Conservation (phyloP, 345 rosid species). For the Reutealis trisperma region DNA sequence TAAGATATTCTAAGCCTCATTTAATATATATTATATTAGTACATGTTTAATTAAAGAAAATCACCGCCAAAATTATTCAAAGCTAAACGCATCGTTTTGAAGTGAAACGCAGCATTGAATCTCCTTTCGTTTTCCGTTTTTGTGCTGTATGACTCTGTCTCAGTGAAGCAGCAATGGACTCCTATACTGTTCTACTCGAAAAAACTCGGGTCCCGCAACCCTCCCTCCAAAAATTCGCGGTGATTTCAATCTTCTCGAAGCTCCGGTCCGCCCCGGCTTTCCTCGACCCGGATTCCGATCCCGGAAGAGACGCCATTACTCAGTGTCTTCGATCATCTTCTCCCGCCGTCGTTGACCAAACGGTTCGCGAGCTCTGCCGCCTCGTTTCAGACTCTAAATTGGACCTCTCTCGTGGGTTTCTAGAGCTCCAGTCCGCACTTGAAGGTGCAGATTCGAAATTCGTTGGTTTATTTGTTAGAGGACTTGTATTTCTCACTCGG, state of each 20-base stretch:
- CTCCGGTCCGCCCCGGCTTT: slow-evolving; percentile 58
- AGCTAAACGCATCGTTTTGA: no score
- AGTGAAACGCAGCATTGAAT: not conserved
- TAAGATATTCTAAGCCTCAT: no score
- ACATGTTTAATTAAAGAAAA: no score
- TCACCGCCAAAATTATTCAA: no score
- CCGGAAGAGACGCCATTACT: slow-evolving; percentile 66
- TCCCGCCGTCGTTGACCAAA: slow-evolving; percentile 76
- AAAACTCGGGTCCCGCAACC: slow-evolving; percentile 79
- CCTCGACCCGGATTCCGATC: slow-evolving; percentile 55
- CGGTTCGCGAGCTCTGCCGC: slow-evolving; percentile 87
- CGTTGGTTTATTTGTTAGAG: slow-evolving; percentile 59
- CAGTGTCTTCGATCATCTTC: slow-evolving; percentile 65
- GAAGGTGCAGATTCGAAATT: slow-evolving; percentile 68
- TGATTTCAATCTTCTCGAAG: slow-evolving; percentile 75
- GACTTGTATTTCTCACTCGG: slow-evolving; percentile 63
- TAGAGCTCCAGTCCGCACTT: slow-evolving; percentile 85
- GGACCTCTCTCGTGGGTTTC: slow-evolving; percentile 56
- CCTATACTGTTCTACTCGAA: slow-evolving; percentile 63
- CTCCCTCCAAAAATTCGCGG: slow-evolving; percentile 75
- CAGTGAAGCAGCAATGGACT: slow-evolving; percentile 44
- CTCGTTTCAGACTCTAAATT: slow-evolving; percentile 60
- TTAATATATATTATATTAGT: no score
- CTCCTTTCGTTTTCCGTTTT: not conserved
- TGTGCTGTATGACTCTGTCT: not conserved